These are phyloP conservation scores for Inga leiocalycina DNA, from an alignment of 306 rosid genomes.

Conservation along the genomic window DNA sequence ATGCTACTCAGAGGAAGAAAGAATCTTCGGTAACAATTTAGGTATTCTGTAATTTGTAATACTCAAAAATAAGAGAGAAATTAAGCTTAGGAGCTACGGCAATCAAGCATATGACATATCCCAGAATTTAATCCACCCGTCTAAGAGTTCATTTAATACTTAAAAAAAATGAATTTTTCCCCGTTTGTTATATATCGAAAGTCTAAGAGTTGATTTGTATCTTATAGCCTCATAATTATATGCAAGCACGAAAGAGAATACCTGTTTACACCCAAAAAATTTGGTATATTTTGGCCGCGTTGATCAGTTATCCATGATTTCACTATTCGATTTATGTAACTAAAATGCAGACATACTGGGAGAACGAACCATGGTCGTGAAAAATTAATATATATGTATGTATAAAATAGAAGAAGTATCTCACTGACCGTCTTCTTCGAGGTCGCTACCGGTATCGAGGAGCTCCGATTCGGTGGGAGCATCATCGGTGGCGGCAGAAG, in stretches of 20 bases:
- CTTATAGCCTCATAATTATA: too few relatives aligned
- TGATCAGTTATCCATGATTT: too few relatives aligned
- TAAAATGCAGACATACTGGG: too few relatives aligned
- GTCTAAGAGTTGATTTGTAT: too few relatives aligned
- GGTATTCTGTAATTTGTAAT: background rate
- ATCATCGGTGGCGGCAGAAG: slow-evolving; percentile 24
- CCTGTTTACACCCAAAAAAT: too few relatives aligned
- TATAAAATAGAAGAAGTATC: background rate
- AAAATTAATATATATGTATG: background rate
- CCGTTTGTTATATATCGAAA: too few relatives aligned
- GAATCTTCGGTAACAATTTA: background rate
- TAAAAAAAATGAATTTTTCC: too few relatives aligned
- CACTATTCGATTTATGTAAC: too few relatives aligned
- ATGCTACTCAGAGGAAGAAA: background rate
- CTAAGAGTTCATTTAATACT: too few relatives aligned
- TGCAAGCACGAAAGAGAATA: too few relatives aligned
- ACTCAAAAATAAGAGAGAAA: background rate
- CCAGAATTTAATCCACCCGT: too few relatives aligned
- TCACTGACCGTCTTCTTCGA: slow-evolving; percentile 86
- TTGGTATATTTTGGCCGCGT: too few relatives aligned
- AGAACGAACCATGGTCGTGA: background rate
- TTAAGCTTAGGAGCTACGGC: background rate
- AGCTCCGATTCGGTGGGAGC: slow-evolving; percentile 29
- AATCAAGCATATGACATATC: background rate
- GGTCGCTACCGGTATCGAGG: slow-evolving; percentile 67